A percentile compares a stretch with the other conserved stretches of the same genome.
phyloP scores from a whole-genome alignment of 164 flowering plant species.

The Liquidambar formosana region DNA sequence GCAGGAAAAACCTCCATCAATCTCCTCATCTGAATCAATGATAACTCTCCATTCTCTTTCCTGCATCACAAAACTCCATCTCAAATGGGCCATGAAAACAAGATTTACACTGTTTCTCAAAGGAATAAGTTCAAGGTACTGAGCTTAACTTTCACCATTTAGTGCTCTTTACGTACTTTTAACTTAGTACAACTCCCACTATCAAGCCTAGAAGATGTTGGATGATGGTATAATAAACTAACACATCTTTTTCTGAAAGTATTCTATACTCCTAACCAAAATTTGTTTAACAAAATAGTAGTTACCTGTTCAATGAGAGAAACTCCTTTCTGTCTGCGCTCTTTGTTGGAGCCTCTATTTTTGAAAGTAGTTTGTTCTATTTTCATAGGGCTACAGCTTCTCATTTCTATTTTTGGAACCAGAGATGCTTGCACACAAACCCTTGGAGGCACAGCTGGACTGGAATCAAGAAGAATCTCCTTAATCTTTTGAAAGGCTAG shows the following conservation, averaged over 20 bases:
- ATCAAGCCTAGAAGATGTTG: neutral
- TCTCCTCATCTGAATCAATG: constrained; percentile 63
- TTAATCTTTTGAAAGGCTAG: constrained; percentile 1
- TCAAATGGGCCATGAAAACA: constrained; percentile 9
- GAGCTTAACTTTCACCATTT: neutral
- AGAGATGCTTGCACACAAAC: constrained; percentile 12
- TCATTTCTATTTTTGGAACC: constrained; percentile 42
- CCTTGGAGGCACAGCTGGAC: constrained; percentile 28
- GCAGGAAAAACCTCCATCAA: constrained; percentile 40
- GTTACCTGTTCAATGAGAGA: constrained; percentile 30
- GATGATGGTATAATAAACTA: neutral
- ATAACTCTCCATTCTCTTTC: constrained; percentile 35
- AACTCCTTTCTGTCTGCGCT: constrained; percentile 24
- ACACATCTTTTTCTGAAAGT: too few relatives aligned
- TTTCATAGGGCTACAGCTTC: constrained; percentile 53
- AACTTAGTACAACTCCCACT: neutral
- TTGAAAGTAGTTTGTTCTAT: constrained; percentile 24
- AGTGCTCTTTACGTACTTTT: neutral
- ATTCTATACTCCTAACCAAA: neutral
- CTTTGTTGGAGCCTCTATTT: constrained; percentile 14
- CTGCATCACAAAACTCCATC: constrained; percentile 32
- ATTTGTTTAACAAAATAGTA: neutral
- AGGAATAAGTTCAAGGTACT: neutral
- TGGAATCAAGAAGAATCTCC: constrained; percentile 25
- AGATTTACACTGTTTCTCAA: neutral